These are phyloP conservation scores for Scytalidium lignicola DNA, from an alignment of 2,329 filamentous ascomycete genomes.

Conservation along the genomic window DNA sequence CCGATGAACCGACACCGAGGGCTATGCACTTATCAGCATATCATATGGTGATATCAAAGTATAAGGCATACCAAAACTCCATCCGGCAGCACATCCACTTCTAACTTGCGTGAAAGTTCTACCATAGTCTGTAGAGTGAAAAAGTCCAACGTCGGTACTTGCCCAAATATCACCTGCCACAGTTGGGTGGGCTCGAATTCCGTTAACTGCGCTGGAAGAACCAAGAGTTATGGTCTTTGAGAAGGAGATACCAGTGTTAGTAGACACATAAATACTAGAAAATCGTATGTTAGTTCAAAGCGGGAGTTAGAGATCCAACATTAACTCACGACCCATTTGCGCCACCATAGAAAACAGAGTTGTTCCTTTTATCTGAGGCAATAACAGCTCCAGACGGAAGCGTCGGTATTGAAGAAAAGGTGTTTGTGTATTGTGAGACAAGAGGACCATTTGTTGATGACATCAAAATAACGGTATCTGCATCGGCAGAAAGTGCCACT, in stretches of 20 bases:
- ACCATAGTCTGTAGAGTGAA: slow-evolving; percentile 48
- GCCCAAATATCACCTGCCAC: slow-evolving; percentile 56
- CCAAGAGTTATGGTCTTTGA: slow-evolving; percentile 32
- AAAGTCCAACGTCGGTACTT: slow-evolving; percentile 49
- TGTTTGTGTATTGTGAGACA: slow-evolving; percentile 28
- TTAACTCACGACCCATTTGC: slow-evolving; percentile 27
- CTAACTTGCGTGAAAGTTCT: slow-evolving; percentile 37
- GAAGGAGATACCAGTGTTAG: slow-evolving; percentile 42
- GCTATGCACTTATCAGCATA: slow-evolving; percentile 12
- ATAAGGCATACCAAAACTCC: slow-evolving; percentile 4
- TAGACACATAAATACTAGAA: slow-evolving; percentile 43
- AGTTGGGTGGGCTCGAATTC: slow-evolving; percentile 51
- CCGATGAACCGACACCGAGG: slow-evolving; percentile 17
- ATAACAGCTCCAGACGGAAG: slow-evolving; percentile 42
- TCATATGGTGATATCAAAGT: not conserved
- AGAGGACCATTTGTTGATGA: slow-evolving; percentile 33
- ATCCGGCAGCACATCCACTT: slow-evolving; percentile 5
- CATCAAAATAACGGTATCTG: slow-evolving; percentile 44
- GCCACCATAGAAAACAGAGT: slow-evolving; percentile 47
- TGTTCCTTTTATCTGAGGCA: slow-evolving; percentile 49
- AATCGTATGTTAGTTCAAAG: not conserved
- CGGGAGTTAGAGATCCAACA: not conserved
- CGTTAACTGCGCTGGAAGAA: slow-evolving; percentile 43
- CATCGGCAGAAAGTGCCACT: slow-evolving; percentile 47
- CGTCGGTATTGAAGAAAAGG: slow-evolving; percentile 39